These are phyloP conservation scores for Meyerozyma athensensis DNA, from an alignment of 1,139 yeast species.

Conservation along the genomic window DNA sequence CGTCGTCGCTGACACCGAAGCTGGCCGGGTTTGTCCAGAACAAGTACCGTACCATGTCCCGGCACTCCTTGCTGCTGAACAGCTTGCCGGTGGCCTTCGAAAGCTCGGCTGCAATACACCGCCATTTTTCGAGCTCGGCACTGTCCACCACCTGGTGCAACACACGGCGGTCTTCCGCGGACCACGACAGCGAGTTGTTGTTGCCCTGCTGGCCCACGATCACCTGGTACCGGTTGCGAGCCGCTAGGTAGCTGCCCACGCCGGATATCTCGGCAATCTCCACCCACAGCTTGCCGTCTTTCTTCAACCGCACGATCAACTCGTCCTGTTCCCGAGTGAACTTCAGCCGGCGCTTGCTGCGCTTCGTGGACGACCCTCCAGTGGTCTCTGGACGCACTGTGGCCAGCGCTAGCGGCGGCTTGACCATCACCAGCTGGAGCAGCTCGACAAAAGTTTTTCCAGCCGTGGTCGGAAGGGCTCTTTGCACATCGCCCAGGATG, in stretches of 20 bases:
- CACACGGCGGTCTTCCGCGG: conserved; percentile 48
- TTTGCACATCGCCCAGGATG: background rate
- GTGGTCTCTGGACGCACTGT: conserved; percentile 29
- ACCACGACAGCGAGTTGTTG: conserved; percentile 62
- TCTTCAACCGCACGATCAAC: conserved; percentile 56
- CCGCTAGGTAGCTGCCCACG: conserved; percentile 68
- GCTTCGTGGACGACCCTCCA: conserved; percentile 31
- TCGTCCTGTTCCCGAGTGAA: conserved; percentile 67
- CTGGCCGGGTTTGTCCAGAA: conserved; percentile 53
- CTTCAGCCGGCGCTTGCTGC: conserved; percentile 60
- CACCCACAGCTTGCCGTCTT: conserved; percentile 65
- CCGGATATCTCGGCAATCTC: conserved; percentile 67
- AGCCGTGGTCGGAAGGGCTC: background rate
- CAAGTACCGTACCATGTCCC: conserved; percentile 48
- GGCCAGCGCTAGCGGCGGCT: conserved; percentile 33
- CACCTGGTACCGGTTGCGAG: conserved; percentile 75
- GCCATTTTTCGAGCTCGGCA: conserved; percentile 72
- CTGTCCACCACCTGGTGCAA: conserved; percentile 55
- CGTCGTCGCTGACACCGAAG: conserved; percentile 52
- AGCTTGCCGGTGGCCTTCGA: conserved; percentile 54
- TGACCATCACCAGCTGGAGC: conserved; percentile 27
- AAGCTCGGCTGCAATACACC: conserved; percentile 56
- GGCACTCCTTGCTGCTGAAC: conserved; percentile 51
- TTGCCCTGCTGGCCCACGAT: conserved; percentile 82
- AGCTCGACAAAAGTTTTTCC: conserved; percentile 14